Base-by-base conservation (phyloP, 2,329 filamentous ascomycete species). In the Epichloe brachyelytri region DNA sequence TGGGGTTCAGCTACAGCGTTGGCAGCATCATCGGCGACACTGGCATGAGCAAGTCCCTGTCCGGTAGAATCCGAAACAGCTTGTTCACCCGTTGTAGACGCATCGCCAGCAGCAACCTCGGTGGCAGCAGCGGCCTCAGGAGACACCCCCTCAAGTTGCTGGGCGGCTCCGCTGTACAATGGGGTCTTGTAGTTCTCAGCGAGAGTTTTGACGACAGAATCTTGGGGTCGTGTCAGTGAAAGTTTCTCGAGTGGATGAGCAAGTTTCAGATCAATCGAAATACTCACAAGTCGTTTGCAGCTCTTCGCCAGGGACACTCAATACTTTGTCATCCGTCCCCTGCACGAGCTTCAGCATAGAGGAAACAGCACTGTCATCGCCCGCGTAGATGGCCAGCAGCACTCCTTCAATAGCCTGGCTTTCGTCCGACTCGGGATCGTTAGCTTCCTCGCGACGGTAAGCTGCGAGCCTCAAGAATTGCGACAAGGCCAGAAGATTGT, bases 381-480 rank as follows among this genome's bases (percentile, higher is more conserved):
- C 88, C 44, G 81, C 80, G 68, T 94, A 93, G 34, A 93, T 84
- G 54, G 84, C 77, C 45, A 89, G 74, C 52, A 94, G 74, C 36
- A 88, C 82, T 49, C 86, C 86, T 69, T 94, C 87, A 53, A 93
- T 82, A 37, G 86, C 88, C 67, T 82, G 81, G 67, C 83, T 88
- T 71, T 91, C 85, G 52, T 89, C 85, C 5, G 76, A 66, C 40
- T 73, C 69, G 46, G 78, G 75, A 58, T 85, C 77, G 50, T 73
- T 77, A 56, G 86, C 85, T 62, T 87, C 83, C 19, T 80, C 76
- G 59, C 86, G 79, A 57, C 87, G 81, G 59, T 86, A 82, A 52
- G 87, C 87, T 53, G 87, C 87, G 38, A 89, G 77, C 57, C 85
- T 81, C 56, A 93, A 72, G 72, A 93, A 94, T 64, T 88, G 85